Base-by-base conservation (phyloP, 2,329 filamentous ascomycete species). In the Venturia asperata region DNA sequence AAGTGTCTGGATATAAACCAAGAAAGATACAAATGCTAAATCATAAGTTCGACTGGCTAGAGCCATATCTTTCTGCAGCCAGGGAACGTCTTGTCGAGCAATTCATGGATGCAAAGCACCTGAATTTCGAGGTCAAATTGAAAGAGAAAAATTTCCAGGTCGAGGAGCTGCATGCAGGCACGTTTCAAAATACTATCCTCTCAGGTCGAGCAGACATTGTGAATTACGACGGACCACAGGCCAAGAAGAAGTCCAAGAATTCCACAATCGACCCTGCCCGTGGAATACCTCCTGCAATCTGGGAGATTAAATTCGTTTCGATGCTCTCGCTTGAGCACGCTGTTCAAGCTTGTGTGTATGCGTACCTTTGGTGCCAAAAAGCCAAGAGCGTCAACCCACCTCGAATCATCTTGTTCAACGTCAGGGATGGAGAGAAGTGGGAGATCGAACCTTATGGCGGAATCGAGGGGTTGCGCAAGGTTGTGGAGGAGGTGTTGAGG, bases 231-330 rank as follows among this genome's bases (percentile, higher is more conserved):
- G 24, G 13, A 27, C 21, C 11, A 10, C 21, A 52, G 10, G 15
- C 24, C 13, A 27, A 24, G 21, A 27, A 11, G 10, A 52, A 27
- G 13, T 27, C 9, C 21, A 21, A 21, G 9, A 52, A 21, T 15
- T 3, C 24, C 47, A 15, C 47, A 6, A 24, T 27, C 47, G 47
- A 27, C 1, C 11, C 21, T 27, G 11, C 7, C 13, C 11, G 17
- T 27, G 1, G 5, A 30, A 1, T 13, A 21, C 10, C 21, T 5
- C n/a, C 60, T 13, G 61, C 52, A 11, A 64, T 67, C 39, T 67
- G 64, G 66, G 66, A 67, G 37, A 67, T 67, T 61, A 67, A 67
- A 62, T 67, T 66, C 43, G 66, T 66, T 34, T 43, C 61, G 5
- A 34, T 62, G 30, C 41, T 67, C 24, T 64, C 61, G n/a, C 64